Percentiles rank a stretch among this genome's conserved stretches.
These are phyloP conservation scores for Fraxinus baroniana DNA, from an alignment of 305 asterid genomes.

Conservation along the genomic window DNA sequence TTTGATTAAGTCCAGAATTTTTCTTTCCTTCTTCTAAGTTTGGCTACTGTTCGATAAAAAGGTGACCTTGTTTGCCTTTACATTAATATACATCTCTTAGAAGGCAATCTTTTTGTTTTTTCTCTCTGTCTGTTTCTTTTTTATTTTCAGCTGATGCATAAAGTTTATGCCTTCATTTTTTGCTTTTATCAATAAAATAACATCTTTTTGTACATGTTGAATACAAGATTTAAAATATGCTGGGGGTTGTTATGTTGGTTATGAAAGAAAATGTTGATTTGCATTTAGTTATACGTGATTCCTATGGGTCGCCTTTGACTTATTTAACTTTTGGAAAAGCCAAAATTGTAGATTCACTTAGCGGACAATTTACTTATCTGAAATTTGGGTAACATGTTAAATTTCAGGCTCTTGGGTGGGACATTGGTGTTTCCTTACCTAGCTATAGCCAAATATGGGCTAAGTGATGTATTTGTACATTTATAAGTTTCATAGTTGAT, in stretches of 20 bases:
- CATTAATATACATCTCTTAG: neutral
- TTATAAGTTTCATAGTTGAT: neutral
- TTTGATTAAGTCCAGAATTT: neutral
- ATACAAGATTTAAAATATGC: constrained; percentile 3
- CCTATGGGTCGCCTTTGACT: neutral
- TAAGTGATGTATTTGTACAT: neutral
- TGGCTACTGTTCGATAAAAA: neutral
- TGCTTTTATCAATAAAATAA: neutral
- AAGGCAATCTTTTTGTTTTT: neutral
- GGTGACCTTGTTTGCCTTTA: neutral
- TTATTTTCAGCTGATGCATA: neutral
- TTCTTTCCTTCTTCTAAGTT: neutral
- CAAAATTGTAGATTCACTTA: neutral
- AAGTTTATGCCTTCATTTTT: neutral
- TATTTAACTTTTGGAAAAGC: neutral
- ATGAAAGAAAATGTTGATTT: neutral
- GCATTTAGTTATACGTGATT: neutral
- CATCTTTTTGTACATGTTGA: constrained; percentile 11
- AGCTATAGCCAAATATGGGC: neutral
- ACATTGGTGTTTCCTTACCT: neutral
- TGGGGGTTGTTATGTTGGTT: neutral
- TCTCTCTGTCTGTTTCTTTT: neutral
- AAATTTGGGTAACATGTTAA: neutral
- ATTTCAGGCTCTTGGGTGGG: constrained; percentile 5
- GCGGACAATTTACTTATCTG: constrained; percentile 4